Percentiles rank a stretch among this genome's conserved stretches.
These are phyloP conservation scores for Solanum chiquidenum DNA, from an alignment of 257 asterid genomes.

Conservation along the genomic window DNA sequence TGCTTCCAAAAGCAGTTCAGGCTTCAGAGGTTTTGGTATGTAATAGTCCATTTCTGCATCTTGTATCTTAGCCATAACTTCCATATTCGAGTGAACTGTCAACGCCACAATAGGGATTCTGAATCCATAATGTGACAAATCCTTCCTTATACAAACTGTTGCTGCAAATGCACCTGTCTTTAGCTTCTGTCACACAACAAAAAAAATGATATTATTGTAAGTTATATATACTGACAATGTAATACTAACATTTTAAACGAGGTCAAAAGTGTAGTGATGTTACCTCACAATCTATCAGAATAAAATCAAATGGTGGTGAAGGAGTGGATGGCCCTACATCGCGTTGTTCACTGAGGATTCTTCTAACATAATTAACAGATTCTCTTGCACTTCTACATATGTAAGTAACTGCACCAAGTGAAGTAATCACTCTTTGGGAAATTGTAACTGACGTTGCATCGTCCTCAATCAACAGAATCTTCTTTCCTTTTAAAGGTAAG, in stretches of 20 bases:
- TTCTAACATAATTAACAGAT: conserved; percentile 30
- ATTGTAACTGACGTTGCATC: conserved; percentile 19
- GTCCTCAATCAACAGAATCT: conserved; percentile 55
- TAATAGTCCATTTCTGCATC: conserved; percentile 56
- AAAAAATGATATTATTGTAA: neutral
- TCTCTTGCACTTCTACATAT: conserved; percentile 41
- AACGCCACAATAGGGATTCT: conserved; percentile 49
- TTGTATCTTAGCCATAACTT: conserved; percentile 28
- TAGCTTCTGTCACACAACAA: conserved; percentile 40
- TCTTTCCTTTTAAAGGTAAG: conserved; percentile 40
- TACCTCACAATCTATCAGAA: conserved; percentile 84
- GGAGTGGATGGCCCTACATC: neutral
- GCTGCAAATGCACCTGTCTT: conserved; percentile 60
- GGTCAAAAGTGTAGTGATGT: too few relatives aligned
- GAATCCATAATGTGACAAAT: conserved; percentile 25
- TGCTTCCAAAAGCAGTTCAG: conserved; percentile 12
- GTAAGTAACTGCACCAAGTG: conserved; percentile 35
- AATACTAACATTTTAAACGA: neutral
- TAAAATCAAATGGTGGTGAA: conserved; percentile 38
- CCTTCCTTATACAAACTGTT: conserved; percentile 41
- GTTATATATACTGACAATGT: neutral
- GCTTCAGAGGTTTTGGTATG: neutral
- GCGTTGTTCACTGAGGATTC: conserved; percentile 1
- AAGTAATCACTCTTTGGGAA: conserved; percentile 20
- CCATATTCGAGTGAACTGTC: conserved; percentile 39